Conservation (phyloP, 306 rosid genomes). For the Vigna unguiculata region DNA sequence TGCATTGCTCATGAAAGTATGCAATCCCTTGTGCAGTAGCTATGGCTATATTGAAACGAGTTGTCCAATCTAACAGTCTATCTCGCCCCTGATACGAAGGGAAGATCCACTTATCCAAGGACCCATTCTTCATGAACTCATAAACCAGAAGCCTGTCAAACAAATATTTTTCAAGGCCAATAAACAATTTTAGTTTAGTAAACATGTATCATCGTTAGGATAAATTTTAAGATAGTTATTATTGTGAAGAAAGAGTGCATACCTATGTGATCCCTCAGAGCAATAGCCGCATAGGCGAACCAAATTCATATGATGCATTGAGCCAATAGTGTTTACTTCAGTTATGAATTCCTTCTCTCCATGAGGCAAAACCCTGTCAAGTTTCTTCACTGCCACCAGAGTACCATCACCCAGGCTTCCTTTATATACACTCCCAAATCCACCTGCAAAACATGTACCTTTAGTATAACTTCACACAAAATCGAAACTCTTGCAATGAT, state of each 20-base stretch:
- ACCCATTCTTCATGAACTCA: constrained; percentile 92
- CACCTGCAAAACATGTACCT: constrained; percentile 62
- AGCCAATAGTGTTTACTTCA: constrained; percentile 95
- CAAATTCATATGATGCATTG: constrained; percentile 98
- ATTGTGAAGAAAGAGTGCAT: constrained; percentile 38
- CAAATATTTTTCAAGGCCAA: constrained; percentile 38
- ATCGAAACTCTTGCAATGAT: neutral
- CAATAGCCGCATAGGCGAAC: constrained; percentile 92
- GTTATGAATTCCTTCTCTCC: constrained; percentile 94
- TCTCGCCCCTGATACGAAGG: constrained; percentile 56
- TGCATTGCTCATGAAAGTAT: constrained; percentile 93
- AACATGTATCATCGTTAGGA: neutral
- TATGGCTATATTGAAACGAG: constrained; percentile 74
- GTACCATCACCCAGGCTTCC: constrained; percentile 94
- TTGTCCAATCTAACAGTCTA: constrained; percentile 73
- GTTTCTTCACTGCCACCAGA: constrained; percentile 86
- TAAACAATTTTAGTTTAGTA: neutral
- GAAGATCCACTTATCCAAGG: constrained; percentile 94
- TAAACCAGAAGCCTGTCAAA: constrained; percentile 84
- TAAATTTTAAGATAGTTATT: neutral
- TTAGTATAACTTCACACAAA: constrained; percentile 38
- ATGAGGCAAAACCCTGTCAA: constrained; percentile 90
- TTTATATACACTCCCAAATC: constrained; percentile 94
- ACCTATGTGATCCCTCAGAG: constrained; percentile 85
- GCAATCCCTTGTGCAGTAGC: constrained; percentile 92